Evolutionary conservation across 495 filamentous ascomycete genomes (phyloP), one percentile per base, ranked within the genome.

Genomic region (Penicillium egyptiacum): DNA sequence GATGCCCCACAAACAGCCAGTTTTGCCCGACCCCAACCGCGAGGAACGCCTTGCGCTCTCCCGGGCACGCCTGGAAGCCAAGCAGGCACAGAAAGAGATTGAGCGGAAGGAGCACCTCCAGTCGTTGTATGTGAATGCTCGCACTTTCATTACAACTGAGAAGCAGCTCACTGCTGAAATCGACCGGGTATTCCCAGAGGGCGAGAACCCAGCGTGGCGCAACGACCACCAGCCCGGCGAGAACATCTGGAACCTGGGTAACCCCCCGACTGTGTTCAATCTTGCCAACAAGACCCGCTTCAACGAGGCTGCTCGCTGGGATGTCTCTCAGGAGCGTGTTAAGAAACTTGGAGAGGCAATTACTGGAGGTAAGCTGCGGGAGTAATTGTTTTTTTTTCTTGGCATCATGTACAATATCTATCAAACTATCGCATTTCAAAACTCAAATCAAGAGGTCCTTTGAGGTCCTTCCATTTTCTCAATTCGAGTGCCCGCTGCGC

Each of bases 351-450:
- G 78, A 19, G 87, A 90, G 72, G 76, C 83, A 67, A 72, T 90
- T 58, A 89, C 84, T 19, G 87, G 87, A 39, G 87, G 86, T 55
- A 88, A 86, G 76, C 75, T 88, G 69, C 82, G 69, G 75, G 51
- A 53, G 44, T 51, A 52, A 52, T 52, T 22, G n/a, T 10, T 39
- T 30, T 57, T 37, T 25, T 56, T 37, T 25, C 55, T 30, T 44
- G 25, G 49, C 39, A 60, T 59, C 61, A 56, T 69, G 66, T 69
- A 69, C 59, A 69, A 65, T 69, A 69, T 56, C 58, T 61, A 60
- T 51, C 30, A 58, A 62, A 49, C 61, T 62, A 25, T 56, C 53
- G 47, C 57, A 63, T 66, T 56, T 54, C 51, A 35, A 17, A n/a
- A 48, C 62, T 51, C 25, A 10, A 55, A 37, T 19, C 42, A 46